Conservation (phyloP, 2,329 filamentous ascomycete species). For the Gnomoniopsis smithogilvyi region DNA sequence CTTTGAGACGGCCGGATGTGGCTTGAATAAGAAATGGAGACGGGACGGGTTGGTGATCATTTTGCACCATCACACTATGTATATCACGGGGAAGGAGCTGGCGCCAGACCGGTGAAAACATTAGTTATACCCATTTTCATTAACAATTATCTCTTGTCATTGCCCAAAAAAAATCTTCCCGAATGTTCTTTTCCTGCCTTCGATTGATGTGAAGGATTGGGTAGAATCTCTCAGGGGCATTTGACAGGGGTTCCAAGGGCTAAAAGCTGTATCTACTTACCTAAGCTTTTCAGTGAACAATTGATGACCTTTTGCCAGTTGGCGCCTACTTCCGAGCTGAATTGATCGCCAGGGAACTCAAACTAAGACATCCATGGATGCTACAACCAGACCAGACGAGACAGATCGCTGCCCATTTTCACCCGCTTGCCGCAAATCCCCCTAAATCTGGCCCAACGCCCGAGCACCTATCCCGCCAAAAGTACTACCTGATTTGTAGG, state of each 20-base stretch:
- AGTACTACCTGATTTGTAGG: too few species aligned
- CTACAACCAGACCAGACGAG: neutral
- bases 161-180: too few species aligned
- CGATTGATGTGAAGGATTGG: neutral
- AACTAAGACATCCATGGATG: neutral
- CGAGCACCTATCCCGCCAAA: neutral
- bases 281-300: neutral
- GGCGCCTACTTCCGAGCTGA: neutral
- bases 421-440: neutral
- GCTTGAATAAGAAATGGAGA: neutral
- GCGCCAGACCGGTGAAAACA: too few species aligned
- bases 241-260: neutral
- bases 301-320: neutral
- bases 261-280: neutral
- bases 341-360: neutral
- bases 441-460: neutral
- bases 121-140: too few species aligned
- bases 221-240: neutral
- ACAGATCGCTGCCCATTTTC: neutral
- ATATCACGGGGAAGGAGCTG: too few species aligned
- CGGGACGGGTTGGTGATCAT: too few species aligned
- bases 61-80: too few species aligned
- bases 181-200: too few species aligned
- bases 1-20: slow-evolving; percentile 34
- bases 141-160: too few species aligned